Percentiles rank a stretch among this genome's conserved stretches.
Conservation (phyloP, 495 filamentous ascomycete genomes). For the Podospora bellae-mahoneyi region DNA sequence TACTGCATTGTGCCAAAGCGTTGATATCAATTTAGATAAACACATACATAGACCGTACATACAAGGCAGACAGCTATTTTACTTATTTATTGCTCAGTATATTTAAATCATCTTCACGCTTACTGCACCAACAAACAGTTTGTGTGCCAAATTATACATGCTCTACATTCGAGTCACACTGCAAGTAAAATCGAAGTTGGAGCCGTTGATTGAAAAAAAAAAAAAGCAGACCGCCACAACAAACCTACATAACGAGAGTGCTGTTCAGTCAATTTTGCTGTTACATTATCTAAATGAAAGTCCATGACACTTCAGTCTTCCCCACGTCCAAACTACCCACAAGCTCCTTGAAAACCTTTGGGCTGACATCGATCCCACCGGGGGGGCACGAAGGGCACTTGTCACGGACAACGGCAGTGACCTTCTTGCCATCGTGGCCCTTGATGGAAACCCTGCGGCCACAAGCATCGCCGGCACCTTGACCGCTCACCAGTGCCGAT, state of each 20-base stretch:
- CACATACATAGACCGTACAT: too few relatives aligned
- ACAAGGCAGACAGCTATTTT: too few relatives aligned
- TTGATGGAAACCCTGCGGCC: conserved; percentile 59
- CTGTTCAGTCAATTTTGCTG: not conserved
- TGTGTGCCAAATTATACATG: too few relatives aligned
- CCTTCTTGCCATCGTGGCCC: conserved; percentile 47
- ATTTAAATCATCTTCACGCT: too few relatives aligned
- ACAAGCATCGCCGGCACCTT: conserved; percentile 54
- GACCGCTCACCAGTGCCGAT: conserved; percentile 34
- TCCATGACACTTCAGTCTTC: conserved; percentile 30
- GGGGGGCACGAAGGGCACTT: conserved; percentile 63
- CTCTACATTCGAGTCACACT: too few relatives aligned
- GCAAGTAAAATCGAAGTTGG: too few relatives aligned
- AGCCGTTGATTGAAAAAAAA: not conserved
- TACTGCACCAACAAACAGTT: too few relatives aligned
- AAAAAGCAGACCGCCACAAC: not conserved
- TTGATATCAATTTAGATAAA: too few relatives aligned
- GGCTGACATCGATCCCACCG: conserved; percentile 45
- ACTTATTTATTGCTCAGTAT: too few relatives aligned
- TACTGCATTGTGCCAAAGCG: too few relatives aligned
- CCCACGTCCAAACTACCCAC: conserved; percentile 35
- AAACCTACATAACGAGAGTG: not conserved
- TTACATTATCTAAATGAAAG: conserved; percentile 18
- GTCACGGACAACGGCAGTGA: conserved; percentile 59
- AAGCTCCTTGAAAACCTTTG: conserved; percentile 39